Evolutionary conservation across 805 yeast genomes (phyloP).

Genomic region (Pichia exigua): DNA sequence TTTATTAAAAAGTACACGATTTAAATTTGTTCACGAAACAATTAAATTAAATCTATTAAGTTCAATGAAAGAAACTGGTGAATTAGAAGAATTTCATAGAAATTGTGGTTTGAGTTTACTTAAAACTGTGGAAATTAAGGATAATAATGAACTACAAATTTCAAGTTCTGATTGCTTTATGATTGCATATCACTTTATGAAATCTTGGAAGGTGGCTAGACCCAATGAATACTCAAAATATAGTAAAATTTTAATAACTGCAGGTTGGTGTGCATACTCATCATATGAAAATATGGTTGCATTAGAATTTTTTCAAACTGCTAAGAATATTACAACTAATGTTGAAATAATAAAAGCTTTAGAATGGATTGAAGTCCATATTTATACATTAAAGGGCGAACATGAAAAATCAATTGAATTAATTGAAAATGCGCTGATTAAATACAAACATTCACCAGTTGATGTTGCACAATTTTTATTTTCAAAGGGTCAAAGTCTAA

Average conservation of each 20-base stretch:
- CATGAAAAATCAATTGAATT: constrained; percentile 31
- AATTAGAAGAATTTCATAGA: constrained; percentile 29
- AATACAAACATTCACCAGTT: constrained; percentile 23
- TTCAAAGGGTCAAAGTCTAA: constrained; percentile 31
- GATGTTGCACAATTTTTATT: constrained; percentile 32
- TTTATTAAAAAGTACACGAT: constrained; percentile 31
- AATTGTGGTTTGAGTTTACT: constrained; percentile 36
- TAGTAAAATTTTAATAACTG: constrained; percentile 32
- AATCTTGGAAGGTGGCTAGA: constrained; percentile 29
- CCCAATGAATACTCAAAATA: constrained; percentile 31
- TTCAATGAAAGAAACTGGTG: constrained; percentile 21
- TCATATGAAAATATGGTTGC: constrained; percentile 37
- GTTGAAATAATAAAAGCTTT: constrained; percentile 20
- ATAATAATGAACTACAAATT: not conserved
- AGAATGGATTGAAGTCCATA: constrained; percentile 29
- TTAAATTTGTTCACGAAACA: constrained; percentile 35
- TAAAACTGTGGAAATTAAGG: constrained; percentile 13
- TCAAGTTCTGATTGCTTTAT: constrained; percentile 21
- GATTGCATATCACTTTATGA: constrained; percentile 34
- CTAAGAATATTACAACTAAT: constrained; percentile 24
- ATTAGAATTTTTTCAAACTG: constrained; percentile 32
- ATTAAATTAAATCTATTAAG: constrained; percentile 28
- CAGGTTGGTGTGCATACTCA: constrained; percentile 38
- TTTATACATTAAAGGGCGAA: constrained; percentile 24
- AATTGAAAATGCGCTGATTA: constrained; percentile 26